Evolutionary conservation across 192 early-diverging fungal genomes (phyloP).

Genomic region (Umbelopsis ramanniana): DNA sequence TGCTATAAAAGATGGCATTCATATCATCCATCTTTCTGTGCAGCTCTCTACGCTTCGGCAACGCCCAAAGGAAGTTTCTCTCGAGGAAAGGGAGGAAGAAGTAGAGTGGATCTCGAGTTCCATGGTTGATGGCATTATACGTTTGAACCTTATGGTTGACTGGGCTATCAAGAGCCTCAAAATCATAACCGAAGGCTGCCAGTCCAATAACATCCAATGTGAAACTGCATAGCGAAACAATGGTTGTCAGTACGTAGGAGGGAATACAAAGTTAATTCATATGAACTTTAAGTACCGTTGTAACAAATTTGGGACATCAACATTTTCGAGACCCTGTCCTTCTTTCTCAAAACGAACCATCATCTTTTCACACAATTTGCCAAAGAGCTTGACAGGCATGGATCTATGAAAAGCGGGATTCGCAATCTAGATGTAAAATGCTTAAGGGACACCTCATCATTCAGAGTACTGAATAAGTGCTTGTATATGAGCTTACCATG

Average conservation of each 20-base stretch:
- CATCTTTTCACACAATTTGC: slow-evolving; percentile 15
- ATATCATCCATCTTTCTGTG: slow-evolving; percentile 24
- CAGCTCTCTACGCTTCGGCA: slow-evolving; percentile 16
- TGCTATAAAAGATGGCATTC: slow-evolving; percentile 10
- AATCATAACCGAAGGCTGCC: slow-evolving; percentile 39
- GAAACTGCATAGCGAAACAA: neutral
- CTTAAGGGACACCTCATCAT: too few relatives aligned
- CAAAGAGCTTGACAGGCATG: slow-evolving; percentile 37
- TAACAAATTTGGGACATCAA: neutral
- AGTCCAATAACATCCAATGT: slow-evolving; percentile 39
- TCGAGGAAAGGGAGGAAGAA: slow-evolving; percentile 30
- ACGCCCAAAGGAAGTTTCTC: slow-evolving; percentile 9
- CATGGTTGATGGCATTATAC: slow-evolving; percentile 4
- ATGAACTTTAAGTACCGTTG: neutral
- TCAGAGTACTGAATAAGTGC: too few relatives aligned
- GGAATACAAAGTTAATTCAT: too few relatives aligned
- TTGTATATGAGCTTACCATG: slow-evolving; percentile 15
- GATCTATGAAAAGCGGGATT: slow-evolving; percentile 39
- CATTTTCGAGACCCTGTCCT: neutral
- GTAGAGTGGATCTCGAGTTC: neutral
- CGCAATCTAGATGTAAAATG: neutral
- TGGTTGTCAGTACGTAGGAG: neutral
- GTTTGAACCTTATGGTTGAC: slow-evolving; percentile 17
- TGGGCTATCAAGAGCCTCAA: slow-evolving; percentile 22
- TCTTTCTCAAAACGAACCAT: slow-evolving; percentile 18